Evolutionary conservation across 1,284 basidiomycete species (phyloP), one percentile per base, ranked within the genome.

Genomic region (Fomitopsis pinicola): DNA sequence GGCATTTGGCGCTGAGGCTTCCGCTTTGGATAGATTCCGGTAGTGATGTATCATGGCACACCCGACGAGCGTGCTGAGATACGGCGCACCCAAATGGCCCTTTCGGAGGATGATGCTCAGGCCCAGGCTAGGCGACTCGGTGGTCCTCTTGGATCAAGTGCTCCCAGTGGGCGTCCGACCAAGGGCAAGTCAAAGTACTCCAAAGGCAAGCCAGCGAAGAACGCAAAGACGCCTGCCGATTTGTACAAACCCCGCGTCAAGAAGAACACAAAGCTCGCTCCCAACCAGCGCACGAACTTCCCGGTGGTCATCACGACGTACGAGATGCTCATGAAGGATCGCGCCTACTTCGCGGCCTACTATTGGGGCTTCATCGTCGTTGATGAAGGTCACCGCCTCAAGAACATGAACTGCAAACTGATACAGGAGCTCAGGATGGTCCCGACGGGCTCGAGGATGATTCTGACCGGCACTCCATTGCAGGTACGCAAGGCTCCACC

Each of bases 321-420:
- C 71, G 95, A 98, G 69, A 94, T 98, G 70, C 85, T 95, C 67
- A 97, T 98, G 67, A 87, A 84, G 64, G 95, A 97, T 71, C 82
- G 88, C 12, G 75, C 78, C 38, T 81, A 85, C 68, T 79, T 97
- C 38, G 77, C 82, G 5, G 81, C 82, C 57, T 89, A 90, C 70
- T 78, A 86, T 58, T 97, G 94, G 93, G 94, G 94, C 57, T 97
- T 94, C 70, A 93, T 98, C 66, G 92, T 98, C 58, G 95, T 98
- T 0, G 96, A 98, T 72, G 96, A 98, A 75, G 95, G 95, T 0
- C 96, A 98, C 73, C 82, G 96, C 28, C 75, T 98, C 68, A 98
- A 98, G 79, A 98, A 98, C 69, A 80, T 96, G 63, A 86, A 98
- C 70, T 95, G 92, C 75, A 89, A 86, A 76, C 84, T 98, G 30